Evolutionary conservation across 1,139 yeast species (phyloP), one percentile per base, ranked within the genome.

Genomic region (Yamadazyma mexicana): DNA sequence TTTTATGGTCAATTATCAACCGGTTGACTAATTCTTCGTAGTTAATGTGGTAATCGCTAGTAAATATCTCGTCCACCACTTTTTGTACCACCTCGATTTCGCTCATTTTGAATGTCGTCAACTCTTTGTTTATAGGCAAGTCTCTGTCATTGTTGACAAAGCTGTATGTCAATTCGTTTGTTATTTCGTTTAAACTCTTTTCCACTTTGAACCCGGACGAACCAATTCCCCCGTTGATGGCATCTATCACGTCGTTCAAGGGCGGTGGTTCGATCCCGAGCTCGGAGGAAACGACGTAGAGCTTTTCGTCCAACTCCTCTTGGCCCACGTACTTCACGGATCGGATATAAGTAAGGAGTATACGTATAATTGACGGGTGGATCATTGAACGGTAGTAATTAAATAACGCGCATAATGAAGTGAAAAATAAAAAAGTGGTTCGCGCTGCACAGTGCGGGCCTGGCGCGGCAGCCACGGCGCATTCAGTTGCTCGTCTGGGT

Each of bases 61-160:
- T 55, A 27, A 79, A 59, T 2, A 76, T 64, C 17, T 60, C 61
- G 36, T 79, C 83, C 10, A 81, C 65, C 14, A 79, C 51, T 24
- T 57, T 57, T 47, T 78, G 78, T 30, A 81, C 64, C 5, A 73
- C 57, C 31, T 69, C 77, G 27, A 79, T 66, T 45, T 79, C 83
- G 14, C 64, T 60, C 8, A 73, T 65, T 1, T 78, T 52, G 47
- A 69, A 75, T 2, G 51, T 47, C 1, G 81, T 69, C 41, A 72
- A 62, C 15, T 60, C 51, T 44, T 69, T 73, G 34, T 75, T 40
- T 3, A 33, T 20, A 3, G 24, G 32, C 15, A 64, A 1, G 69
- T 63, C 69, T 2, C 65, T 53, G 14, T 55, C 45, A 3, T 67
- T 62, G 50, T 79, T 80, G 25, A 74, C 58, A 40, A 75, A 77